Evolutionary conservation across 2,329 filamentous ascomycete genomes (phyloP).

Genomic region (Pseudocercospora musae): DNA sequence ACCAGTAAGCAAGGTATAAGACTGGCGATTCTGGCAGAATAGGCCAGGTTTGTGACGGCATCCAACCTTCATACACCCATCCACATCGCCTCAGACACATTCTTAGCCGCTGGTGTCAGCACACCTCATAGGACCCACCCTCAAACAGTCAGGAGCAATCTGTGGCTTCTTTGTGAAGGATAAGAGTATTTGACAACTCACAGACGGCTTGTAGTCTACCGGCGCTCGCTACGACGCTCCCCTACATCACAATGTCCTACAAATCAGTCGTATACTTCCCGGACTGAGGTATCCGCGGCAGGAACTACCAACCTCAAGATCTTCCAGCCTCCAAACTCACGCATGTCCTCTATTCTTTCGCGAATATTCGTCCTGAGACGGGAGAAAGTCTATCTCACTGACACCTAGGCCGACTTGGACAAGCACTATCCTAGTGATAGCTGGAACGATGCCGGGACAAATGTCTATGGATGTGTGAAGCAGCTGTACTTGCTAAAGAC

Average conservation of each 20-base stretch:
- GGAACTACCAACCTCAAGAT: constrained; percentile 76
- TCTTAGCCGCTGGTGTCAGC: not conserved
- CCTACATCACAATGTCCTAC: not conserved
- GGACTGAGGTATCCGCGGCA: constrained; percentile 39
- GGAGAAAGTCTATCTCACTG: constrained; percentile 74
- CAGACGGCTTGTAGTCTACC: not conserved
- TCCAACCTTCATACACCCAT: not conserved
- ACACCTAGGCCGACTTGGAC: constrained; percentile 64
- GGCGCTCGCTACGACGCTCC: not conserved
- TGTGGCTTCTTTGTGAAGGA: not conserved
- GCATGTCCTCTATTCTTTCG: constrained; percentile 87
- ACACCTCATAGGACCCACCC: not conserved
- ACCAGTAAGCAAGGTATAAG: not conserved
- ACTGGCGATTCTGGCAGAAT: not conserved
- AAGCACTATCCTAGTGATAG: constrained; percentile 68
- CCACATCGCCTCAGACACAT: not conserved
- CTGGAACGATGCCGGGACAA: constrained; percentile 61
- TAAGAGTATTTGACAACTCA: not conserved
- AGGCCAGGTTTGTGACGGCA: not conserved
- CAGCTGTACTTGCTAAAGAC: constrained; percentile 71
- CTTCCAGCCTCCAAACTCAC: constrained; percentile 77
- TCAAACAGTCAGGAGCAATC: not conserved
- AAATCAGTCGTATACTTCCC: constrained; percentile 16
- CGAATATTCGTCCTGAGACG: constrained; percentile 72
- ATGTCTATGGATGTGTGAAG: constrained; percentile 74